These are phyloP conservation scores for Trichosanthes cucumerina DNA, from an alignment of 306 rosid genomes.

Conservation along the genomic window DNA sequence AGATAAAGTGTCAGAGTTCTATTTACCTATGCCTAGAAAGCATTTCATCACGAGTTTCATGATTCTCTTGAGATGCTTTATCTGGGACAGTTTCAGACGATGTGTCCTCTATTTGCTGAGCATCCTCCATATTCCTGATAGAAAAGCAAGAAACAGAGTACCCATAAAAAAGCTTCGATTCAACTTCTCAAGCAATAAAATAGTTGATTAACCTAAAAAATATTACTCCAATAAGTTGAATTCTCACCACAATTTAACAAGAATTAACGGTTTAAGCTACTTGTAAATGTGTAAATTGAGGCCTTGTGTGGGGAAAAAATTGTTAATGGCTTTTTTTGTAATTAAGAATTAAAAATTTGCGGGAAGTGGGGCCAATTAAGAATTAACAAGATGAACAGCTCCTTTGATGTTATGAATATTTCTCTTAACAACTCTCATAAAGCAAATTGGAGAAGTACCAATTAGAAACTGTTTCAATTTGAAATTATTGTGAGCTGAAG, in stretches of 20 bases:
- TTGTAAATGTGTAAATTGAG: not conserved
- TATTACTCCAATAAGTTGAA: not conserved
- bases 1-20: not conserved
- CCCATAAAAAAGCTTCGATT: not conserved
- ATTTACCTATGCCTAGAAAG: slow-evolving; percentile 51
- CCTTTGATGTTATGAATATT: not conserved
- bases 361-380: not conserved
- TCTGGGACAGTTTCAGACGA: slow-evolving; percentile 37
- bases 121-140: slow-evolving; percentile 43
- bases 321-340: not conserved
- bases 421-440: not conserved
- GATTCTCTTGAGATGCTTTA: slow-evolving; percentile 25
- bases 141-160: not conserved
- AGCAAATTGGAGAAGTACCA: not conserved
- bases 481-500: not conserved
- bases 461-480: not conserved
- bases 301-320: not conserved
- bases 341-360: not conserved
- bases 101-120: slow-evolving; percentile 34
- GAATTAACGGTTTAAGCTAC: not conserved
- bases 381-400: not conserved
- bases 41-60: slow-evolving; percentile 68
- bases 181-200: not conserved
- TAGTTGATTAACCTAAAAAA: not conserved
- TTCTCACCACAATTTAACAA: not conserved